These are phyloP conservation scores for Piper longum DNA, from an alignment of 164 flowering plant genomes.

Conservation along the genomic window DNA sequence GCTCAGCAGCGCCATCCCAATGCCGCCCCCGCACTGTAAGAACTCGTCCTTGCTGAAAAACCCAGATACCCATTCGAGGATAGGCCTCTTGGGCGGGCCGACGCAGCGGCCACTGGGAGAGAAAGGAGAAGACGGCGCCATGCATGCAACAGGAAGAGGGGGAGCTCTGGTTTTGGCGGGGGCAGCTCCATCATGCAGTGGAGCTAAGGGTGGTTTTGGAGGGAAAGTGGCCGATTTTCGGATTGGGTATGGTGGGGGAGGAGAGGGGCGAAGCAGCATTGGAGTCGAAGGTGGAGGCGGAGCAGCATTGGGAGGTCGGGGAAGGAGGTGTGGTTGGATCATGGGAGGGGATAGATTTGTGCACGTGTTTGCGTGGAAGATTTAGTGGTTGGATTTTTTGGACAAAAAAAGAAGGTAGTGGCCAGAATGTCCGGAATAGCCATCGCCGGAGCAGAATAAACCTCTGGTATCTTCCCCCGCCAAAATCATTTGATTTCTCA, in stretches of 20 bases:
- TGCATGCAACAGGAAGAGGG: slow-evolving; percentile 1
- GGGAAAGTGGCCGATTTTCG: neutral
- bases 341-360: too few species aligned
- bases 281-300: too few species aligned
- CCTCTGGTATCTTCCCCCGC: too few species aligned
- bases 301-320: too few species aligned
- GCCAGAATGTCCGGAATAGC: too few species aligned
- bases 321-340: too few species aligned
- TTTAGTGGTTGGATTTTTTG: too few species aligned
- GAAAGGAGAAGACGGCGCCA: slow-evolving; percentile 13
- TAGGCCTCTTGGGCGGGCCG: neutral
- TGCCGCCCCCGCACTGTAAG: slow-evolving; percentile 43
- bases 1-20: slow-evolving; percentile 53
- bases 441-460: too few species aligned
- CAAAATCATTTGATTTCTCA: too few species aligned
- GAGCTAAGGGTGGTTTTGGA: slow-evolving; percentile 25
- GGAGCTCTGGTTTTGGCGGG: slow-evolving; percentile 2
- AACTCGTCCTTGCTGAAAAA: slow-evolving; percentile 9
- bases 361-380: too few species aligned
- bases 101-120: slow-evolving; percentile 16
- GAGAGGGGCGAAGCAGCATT: neutral
- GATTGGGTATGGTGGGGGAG: neutral
- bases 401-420: too few species aligned
- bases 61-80: slow-evolving; percentile 20
- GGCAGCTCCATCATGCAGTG: slow-evolving; percentile 13